phyloP scores from a whole-genome alignment of 495 filamentous ascomycete species.

The Neurospora discreta region DNA sequence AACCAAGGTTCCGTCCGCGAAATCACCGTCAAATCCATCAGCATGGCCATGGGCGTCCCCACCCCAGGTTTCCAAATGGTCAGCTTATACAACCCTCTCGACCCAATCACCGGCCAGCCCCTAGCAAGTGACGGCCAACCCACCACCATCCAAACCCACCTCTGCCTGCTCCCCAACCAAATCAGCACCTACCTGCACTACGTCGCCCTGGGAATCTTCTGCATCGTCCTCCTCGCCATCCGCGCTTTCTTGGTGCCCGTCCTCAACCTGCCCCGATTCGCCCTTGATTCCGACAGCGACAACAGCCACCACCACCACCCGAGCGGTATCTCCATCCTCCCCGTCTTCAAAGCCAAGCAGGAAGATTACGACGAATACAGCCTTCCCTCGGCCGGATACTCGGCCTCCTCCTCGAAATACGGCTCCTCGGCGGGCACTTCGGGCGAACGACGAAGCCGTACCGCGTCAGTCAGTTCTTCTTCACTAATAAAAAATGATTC shows the following conservation, averaged over 20 bases:
- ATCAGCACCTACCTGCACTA: conserved; percentile 75
- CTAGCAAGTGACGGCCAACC: conserved; percentile 28
- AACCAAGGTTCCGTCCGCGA: conserved; percentile 57
- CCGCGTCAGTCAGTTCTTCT: conserved; percentile 5
- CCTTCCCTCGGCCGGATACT: conserved; percentile 13
- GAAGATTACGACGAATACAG: conserved; percentile 31
- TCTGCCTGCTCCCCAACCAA: conserved; percentile 87
- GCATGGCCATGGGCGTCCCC: conserved; percentile 94
- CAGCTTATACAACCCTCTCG: conserved; percentile 85
- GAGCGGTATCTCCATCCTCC: conserved; percentile 14
- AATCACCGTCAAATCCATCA: conserved; percentile 88
- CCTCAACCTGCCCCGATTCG: conserved; percentile 33
- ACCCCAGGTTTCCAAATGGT: conserved; percentile 80
- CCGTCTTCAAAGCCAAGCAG: conserved; percentile 35
- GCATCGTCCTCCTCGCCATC: conserved; percentile 45
- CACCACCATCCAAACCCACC: conserved; percentile 75
- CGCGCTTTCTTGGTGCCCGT: conserved; percentile 48
- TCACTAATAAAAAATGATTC: conserved; percentile 3
- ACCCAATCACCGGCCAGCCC: conserved; percentile 44
- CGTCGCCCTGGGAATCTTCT: conserved; percentile 46
- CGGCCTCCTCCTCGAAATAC: conserved; percentile 11
- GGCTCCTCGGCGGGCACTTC: conserved; percentile 2
- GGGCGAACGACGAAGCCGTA: conserved; percentile 11
- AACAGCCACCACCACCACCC: background rate
- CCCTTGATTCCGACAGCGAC: conserved; percentile 24